phyloP scores from a whole-genome alignment of 495 filamentous ascomycete species.

The Penicillium egyptiacum region DNA sequence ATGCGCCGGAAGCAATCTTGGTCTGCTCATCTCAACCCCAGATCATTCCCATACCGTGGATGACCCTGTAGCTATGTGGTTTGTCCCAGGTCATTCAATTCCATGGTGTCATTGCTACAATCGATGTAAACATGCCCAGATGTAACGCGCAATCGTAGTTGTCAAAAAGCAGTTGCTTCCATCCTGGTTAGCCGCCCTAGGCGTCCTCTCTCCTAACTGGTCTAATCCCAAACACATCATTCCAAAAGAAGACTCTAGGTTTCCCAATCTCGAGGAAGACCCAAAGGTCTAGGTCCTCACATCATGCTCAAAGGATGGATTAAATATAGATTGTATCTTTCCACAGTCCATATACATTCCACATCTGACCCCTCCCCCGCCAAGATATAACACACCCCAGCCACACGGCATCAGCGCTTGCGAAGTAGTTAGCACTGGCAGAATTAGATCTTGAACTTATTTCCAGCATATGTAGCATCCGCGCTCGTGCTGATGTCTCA shows the following conservation, averaged over 20 bases:
- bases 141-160: not conserved
- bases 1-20: not conserved
- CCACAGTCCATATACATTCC: not conserved
- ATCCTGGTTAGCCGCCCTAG: not conserved
- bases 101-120: not conserved
- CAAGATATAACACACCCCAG: not conserved
- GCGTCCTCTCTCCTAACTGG: not conserved
- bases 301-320: not conserved
- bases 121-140: not conserved
- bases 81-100: not conserved
- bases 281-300: not conserved
- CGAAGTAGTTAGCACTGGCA: not conserved
- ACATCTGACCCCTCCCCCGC: conserved; percentile 8
- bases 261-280: not conserved
- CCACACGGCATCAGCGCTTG: not conserved
- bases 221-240: not conserved
- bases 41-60: not conserved
- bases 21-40: not conserved
- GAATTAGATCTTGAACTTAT: not conserved
- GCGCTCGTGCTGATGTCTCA: not conserved
- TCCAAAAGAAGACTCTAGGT: not conserved
- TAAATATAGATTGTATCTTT: conserved; percentile 4
- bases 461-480: not conserved
- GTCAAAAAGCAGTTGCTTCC: not conserved
- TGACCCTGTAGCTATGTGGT: conserved; percentile 9